A percentile compares a stretch with the other conserved stretches of the same genome.
Conservation (phyloP, 2,329 filamentous ascomycete species). For the Neofusicoccum laricinum region DNA sequence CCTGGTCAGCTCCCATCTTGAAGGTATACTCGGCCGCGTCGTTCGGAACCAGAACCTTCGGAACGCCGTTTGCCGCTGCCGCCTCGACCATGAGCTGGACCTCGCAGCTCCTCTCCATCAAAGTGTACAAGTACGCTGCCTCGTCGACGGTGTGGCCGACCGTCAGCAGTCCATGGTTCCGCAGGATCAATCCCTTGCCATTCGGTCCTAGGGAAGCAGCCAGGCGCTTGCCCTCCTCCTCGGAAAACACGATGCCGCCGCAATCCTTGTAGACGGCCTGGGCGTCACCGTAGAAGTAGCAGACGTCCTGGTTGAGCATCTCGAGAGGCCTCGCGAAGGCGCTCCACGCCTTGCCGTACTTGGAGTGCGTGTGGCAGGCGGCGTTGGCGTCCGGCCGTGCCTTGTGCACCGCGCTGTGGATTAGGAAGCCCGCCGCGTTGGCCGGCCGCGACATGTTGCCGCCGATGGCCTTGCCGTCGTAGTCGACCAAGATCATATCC, state of each 20-base stretch:
- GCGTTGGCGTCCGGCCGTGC: slow-evolving; percentile 63
- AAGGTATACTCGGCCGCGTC: slow-evolving; percentile 56
- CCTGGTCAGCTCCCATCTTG: slow-evolving; percentile 46
- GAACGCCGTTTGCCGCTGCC: slow-evolving; percentile 51
- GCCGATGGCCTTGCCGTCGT: slow-evolving; percentile 61
- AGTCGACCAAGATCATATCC: slow-evolving; percentile 66
- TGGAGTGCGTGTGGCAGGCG: slow-evolving; percentile 67
- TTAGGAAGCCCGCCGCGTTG: slow-evolving; percentile 68
- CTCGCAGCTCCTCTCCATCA: slow-evolving; percentile 66
- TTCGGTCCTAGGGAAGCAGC: slow-evolving; percentile 61
- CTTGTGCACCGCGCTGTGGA: slow-evolving; percentile 67
- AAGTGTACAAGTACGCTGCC: slow-evolving; percentile 66
- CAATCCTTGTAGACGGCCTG: slow-evolving; percentile 65
- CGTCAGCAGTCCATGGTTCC: slow-evolving; percentile 71
- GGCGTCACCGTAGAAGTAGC: slow-evolving; percentile 60
- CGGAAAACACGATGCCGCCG: slow-evolving; percentile 60
- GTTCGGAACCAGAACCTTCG: slow-evolving; percentile 55
- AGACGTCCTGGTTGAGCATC: slow-evolving; percentile 68
- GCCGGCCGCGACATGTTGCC: slow-evolving; percentile 59
- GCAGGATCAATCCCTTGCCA: slow-evolving; percentile 62
- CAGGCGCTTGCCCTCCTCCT: slow-evolving; percentile 64
- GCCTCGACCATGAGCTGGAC: slow-evolving; percentile 68
- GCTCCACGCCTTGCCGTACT: slow-evolving; percentile 65
- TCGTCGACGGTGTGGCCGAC: slow-evolving; percentile 72
- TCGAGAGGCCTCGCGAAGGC: slow-evolving; percentile 63